These are phyloP conservation scores for Backusella tuberculispora DNA, from an alignment of 192 early-diverging fungal species.

Conservation along the genomic window DNA sequence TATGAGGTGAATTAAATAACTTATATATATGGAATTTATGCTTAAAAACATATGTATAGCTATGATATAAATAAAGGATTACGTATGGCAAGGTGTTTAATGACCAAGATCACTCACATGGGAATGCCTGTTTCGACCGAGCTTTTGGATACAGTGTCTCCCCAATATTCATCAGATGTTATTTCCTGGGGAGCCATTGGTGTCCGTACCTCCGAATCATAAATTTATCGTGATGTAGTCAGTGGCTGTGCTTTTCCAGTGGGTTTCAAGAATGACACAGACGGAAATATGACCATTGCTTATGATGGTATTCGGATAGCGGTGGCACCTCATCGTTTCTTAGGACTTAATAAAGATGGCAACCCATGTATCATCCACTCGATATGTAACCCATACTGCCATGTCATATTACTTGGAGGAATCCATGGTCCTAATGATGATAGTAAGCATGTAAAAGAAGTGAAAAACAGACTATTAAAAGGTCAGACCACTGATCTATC, in stretches of 20 bases:
- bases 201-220: slow-evolving; percentile 93
- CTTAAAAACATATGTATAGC: slow-evolving; percentile 39
- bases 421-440: slow-evolving; percentile 89
- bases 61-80: slow-evolving; percentile 98
- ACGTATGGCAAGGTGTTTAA: slow-evolving; percentile 78
- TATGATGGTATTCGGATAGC: slow-evolving; percentile 75
- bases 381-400: slow-evolving; percentile 79
- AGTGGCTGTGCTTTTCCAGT: slow-evolving; percentile 95
- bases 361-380: slow-evolving; percentile 87
- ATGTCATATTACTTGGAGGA: slow-evolving; percentile 90
- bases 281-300: slow-evolving; percentile 81
- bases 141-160: slow-evolving; percentile 93
- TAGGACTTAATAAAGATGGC: slow-evolving; percentile 93
- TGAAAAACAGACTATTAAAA: slow-evolving; percentile 59
- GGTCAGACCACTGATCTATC: slow-evolving; percentile 56
- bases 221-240: slow-evolving; percentile 93
- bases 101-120: slow-evolving; percentile 78
- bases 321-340: slow-evolving; percentile 83
- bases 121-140: slow-evolving; percentile 90
- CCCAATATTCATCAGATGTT: slow-evolving; percentile 91
- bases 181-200: slow-evolving; percentile 98
- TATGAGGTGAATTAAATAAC: no score
- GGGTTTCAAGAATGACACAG: slow-evolving; percentile 98
- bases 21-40: no score
- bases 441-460: slow-evolving; percentile 6